Conservation (phyloP, 179 eudicot species). For the Monotropa hypopitys region DNA sequence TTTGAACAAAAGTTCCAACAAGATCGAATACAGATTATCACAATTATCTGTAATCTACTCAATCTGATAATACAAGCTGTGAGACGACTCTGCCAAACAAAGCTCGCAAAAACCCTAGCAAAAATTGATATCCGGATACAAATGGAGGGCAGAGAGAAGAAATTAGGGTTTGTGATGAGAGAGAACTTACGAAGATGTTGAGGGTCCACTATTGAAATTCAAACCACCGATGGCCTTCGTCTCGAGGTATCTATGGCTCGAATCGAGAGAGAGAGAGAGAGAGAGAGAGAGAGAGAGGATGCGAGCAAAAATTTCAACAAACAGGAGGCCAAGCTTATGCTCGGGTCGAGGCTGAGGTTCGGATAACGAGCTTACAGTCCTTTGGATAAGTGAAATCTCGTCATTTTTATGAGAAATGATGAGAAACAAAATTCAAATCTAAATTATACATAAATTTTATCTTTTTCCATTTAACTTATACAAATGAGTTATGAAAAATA, state of each 20-base stretch:
- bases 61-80: not conserved
- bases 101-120: not conserved
- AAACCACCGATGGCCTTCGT: too few relatives aligned
- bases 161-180: constrained; percentile 5
- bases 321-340: too few relatives aligned
- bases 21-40: not conserved
- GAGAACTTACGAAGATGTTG: not conserved
- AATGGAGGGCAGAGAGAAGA: not conserved
- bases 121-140: not conserved
- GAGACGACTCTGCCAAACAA: not conserved
- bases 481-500: too few relatives aligned
- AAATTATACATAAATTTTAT: too few relatives aligned
- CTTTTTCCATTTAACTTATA: too few relatives aligned
- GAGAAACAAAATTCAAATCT: too few relatives aligned
- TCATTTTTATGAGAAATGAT: too few relatives aligned
- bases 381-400: too few relatives aligned
- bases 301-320: too few relatives aligned
- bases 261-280: not conserved
- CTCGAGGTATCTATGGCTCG: too few relatives aligned
- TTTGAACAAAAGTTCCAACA: too few relatives aligned
- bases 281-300: not conserved
- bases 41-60: not conserved
- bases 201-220: not conserved
- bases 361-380: not conserved
- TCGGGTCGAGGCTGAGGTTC: not conserved